Evolutionary conservation across 2,329 filamentous ascomycete species (phyloP), one percentile per base, ranked within the genome.

Genomic region (Elsinoe fawcettii): DNA sequence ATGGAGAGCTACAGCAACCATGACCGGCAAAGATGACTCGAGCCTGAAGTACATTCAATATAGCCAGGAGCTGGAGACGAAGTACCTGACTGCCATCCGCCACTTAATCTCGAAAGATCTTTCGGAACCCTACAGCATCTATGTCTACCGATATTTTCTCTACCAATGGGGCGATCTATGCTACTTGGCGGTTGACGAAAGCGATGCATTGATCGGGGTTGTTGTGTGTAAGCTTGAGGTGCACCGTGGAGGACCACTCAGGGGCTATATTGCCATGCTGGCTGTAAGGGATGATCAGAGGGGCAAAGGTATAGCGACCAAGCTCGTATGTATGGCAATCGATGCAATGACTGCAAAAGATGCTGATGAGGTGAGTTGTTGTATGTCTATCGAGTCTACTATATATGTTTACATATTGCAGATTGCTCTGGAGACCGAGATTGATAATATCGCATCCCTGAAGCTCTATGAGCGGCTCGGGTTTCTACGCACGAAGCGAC

Each of bases 111-210:
- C 91, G 44, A 95, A 92, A 67, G 93, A 97, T 69, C 80, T 99
- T 51, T 97, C 92, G 64, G 93, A 99, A 72, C 93, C 93, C 1
- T 99, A 99, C 72, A 97, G 92, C 74, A 97, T 99, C 70, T 99
- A 99, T 75, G 93, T 99, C 59, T 99, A 97, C 72, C 85, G 93
- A 30, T 99, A 99, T 71, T 99, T 99, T 66, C 77, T 99, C 16
- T 96, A 95, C 69, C 90, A 97, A 80, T 99, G 93, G 93, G 88
- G 88, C 4, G 87, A 97, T 68, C 76, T 99, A n/a, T 99, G 93
- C 73, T 97, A 90, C 73, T 88, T 97, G 84, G 55, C 60, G 12
- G 55, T 59, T 3, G 59, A 60, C 37, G 18, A 51, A 12, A 41
- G 47, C 4, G 64, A 75, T 53, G 80, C 84, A 55, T 81, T 99